Evolutionary conservation across 2,329 filamentous ascomycete species (phyloP), one percentile per base, ranked within the genome.

Genomic region (Aureobasidium sp.): DNA sequence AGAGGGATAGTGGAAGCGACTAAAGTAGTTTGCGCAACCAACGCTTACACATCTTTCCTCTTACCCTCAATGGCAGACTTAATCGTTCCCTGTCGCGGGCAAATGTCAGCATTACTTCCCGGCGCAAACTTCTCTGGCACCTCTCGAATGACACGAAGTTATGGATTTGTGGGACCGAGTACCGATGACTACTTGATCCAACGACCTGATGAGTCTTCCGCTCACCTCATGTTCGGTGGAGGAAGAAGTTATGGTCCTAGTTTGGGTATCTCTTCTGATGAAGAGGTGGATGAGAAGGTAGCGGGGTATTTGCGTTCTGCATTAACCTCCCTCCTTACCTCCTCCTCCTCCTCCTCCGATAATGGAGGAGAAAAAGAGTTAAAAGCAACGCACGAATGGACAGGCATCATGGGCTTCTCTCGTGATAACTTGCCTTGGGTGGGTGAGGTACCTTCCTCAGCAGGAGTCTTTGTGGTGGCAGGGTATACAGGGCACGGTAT

Each of bases 331-430:
- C 68, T 75, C 54, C 72, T 69, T 21, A 1, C 21, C 21, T 21
- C 21, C 21, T 21, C 21, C 21, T 21, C 21, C 21, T 21, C 21
- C 21, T 21, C 21, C 65, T 6, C 34, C 6, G 25, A 71, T 63
- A 4, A 50, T 36, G 50, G 13, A 60, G 76, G 69, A 1, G 15
- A 15, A 13, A 6, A 7, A 27, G 63, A 81, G 66, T 70, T 83
- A 36, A 64, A 75, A 53, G 79, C 81, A 3, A 74, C 71, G 3
- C 72, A 75, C 50, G 74, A 82, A 69, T 93, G 89, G 89, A 89
- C 87, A 1, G 89, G 89, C 0, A 88, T 91, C 66, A 92, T 91
- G 89, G 89, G 86, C 0, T 91, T 85, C 72, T 85, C 83, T 34
- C 76, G 84, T 6, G 89, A 92, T 70, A 76, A 81, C 0, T 72